Conservation (phyloP, 2,329 filamentous ascomycete genomes). For the Laburnicola sp. region DNA sequence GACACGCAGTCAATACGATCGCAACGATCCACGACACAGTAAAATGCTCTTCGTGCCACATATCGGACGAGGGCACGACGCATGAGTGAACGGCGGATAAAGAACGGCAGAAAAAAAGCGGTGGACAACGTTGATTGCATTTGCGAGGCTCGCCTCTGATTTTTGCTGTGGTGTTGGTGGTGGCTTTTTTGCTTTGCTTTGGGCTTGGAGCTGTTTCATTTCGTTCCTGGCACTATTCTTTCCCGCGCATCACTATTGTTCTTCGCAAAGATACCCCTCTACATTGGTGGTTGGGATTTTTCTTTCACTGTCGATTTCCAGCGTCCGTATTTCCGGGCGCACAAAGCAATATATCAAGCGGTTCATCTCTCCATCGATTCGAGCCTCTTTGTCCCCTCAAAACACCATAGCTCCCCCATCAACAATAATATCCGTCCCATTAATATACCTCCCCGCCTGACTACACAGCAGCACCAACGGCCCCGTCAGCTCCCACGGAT, state of each 20-base stretch:
- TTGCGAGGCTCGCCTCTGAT: neutral
- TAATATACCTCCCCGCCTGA: constrained; percentile 68
- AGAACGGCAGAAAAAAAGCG: neutral
- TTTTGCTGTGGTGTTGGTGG: neutral
- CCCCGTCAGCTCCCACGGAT: constrained; percentile 65
- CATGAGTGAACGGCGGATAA: neutral
- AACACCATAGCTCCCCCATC: constrained; percentile 56
- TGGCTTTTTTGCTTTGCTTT: neutral
- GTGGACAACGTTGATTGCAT: neutral
- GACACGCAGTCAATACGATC: constrained; percentile 15
- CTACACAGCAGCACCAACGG: constrained; percentile 64
- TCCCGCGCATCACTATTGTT: no score
- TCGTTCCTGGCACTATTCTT: no score
- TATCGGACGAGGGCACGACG: neutral
- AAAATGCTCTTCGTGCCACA: no score
- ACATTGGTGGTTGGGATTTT: constrained; percentile 23
- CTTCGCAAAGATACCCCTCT: constrained; percentile 17
- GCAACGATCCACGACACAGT: neutral
- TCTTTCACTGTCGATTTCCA: no score
- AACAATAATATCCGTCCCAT: constrained; percentile 66
- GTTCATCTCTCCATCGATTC: no score
- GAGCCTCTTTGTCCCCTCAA: constrained; percentile 10
- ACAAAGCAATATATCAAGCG: no score
- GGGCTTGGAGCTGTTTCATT: neutral
- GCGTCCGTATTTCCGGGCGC: no score